Conservation (phyloP, 345 rosid genomes). For the Acer campestre region DNA sequence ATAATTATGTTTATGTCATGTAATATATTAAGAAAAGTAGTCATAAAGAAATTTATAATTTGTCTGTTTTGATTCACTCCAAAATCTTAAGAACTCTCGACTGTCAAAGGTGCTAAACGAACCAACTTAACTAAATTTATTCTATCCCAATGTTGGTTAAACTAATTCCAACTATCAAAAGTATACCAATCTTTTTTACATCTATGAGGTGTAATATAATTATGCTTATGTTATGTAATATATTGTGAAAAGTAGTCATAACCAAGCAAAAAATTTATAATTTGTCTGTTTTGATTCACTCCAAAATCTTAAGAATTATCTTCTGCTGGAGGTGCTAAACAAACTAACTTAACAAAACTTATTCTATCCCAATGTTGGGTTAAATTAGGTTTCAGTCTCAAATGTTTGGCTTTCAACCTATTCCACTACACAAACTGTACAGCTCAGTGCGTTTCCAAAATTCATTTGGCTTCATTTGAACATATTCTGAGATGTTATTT, state of each 20-base stretch:
- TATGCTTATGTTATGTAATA: too few species aligned
- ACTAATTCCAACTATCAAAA: too few species aligned
- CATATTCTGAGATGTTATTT: background rate
- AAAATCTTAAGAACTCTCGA: background rate
- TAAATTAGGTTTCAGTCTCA: conserved; percentile 1
- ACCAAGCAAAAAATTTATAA: too few species aligned
- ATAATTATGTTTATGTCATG: background rate
- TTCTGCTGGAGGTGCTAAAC: too few species aligned
- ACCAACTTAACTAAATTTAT: background rate
- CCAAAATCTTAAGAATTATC: too few species aligned
- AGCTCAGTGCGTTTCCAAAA: background rate
- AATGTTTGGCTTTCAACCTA: background rate
- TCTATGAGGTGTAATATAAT: too few species aligned
- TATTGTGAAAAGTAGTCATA: too few species aligned
- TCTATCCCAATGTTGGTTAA: background rate
- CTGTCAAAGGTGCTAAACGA: background rate
- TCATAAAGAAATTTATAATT: background rate
- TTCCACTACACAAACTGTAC: background rate
- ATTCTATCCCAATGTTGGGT: background rate
- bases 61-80: background rate
- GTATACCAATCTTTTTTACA: too few species aligned
- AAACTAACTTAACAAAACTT: too few species aligned
- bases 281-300: too few species aligned
- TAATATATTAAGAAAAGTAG: background rate
- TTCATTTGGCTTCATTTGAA: background rate